These are phyloP conservation scores for Trichophyton benhamiae DNA, from an alignment of 2,329 filamentous ascomycete species.

Conservation along the genomic window DNA sequence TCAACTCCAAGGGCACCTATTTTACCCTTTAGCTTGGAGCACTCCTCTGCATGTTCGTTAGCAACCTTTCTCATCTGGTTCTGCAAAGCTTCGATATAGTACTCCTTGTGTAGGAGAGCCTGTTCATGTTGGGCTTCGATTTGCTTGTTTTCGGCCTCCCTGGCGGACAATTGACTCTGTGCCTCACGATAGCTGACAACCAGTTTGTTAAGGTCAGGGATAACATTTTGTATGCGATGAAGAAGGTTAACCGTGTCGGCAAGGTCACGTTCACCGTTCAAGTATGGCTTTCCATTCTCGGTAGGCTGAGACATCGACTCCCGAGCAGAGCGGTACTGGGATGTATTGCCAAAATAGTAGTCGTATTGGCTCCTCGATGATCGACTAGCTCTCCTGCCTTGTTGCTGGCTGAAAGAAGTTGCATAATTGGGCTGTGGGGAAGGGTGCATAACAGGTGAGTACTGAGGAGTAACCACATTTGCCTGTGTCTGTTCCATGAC, in stretches of 20 bases:
- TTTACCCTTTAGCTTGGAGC: conserved; percentile 29
- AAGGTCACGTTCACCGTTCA: conserved; percentile 17
- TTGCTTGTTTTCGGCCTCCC: conserved; percentile 40
- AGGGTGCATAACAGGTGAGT: conserved; percentile 23
- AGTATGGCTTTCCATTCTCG: conserved; percentile 23
- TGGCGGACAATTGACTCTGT: conserved; percentile 37
- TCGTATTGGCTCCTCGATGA: conserved; percentile 21
- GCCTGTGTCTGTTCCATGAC: conserved; percentile 22
- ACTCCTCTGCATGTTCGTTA: conserved; percentile 40
- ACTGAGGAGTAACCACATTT: neutral
- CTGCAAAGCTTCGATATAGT: conserved; percentile 41
- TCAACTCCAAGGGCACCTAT: conserved; percentile 40
- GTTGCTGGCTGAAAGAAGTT: conserved; percentile 24
- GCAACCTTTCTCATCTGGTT: conserved; percentile 39
- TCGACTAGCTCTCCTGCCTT: conserved; percentile 17
- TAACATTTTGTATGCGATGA: conserved; percentile 34
- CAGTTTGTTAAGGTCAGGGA: conserved; percentile 36
- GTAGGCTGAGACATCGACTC: conserved; percentile 19
- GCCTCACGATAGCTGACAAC: conserved; percentile 39
- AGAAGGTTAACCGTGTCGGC: conserved; percentile 30
- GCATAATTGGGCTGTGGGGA: conserved; percentile 23
- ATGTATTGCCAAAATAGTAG: conserved; percentile 18
- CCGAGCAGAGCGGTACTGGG: conserved; percentile 23
- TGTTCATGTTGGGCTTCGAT: conserved; percentile 40
- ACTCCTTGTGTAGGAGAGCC: conserved; percentile 41